Conservation (phyloP, 495 filamentous ascomycete species). For the Penicillium alfredii region DNA sequence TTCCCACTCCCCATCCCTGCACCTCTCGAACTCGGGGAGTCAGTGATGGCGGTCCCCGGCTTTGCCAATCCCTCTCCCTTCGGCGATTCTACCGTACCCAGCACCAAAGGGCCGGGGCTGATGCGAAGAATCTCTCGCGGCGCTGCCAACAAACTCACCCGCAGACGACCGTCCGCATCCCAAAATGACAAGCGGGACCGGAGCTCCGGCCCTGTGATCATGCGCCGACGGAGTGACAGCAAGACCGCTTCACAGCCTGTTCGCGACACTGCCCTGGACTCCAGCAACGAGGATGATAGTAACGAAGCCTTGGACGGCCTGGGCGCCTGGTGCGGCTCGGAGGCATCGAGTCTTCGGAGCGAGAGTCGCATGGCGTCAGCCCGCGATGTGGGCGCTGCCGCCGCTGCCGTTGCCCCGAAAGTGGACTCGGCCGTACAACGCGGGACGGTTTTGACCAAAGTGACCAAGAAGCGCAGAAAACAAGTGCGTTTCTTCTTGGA, state of each 20-base stretch:
- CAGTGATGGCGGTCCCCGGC: slow-evolving; percentile 41
- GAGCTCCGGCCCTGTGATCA: slow-evolving; percentile 81
- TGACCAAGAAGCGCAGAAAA: slow-evolving; percentile 75
- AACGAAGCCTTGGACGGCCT: slow-evolving; percentile 50
- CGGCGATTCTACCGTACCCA: slow-evolving; percentile 49
- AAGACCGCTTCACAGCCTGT: slow-evolving; percentile 57
- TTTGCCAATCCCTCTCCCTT: slow-evolving; percentile 27
- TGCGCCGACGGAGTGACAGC: slow-evolving; percentile 82
- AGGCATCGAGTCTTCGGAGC: slow-evolving; percentile 35
- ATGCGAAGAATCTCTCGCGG: slow-evolving; percentile 63
- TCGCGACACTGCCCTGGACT: slow-evolving; percentile 47
- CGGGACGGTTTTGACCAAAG: slow-evolving; percentile 70
- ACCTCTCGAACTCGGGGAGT: slow-evolving; percentile 51
- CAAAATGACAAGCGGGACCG: slow-evolving; percentile 70
- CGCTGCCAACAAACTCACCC: slow-evolving; percentile 54
- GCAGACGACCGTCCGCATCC: slow-evolving; percentile 66
- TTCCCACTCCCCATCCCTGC: slow-evolving; percentile 33
- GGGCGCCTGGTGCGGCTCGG: slow-evolving; percentile 32
- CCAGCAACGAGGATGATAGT: slow-evolving; percentile 53
- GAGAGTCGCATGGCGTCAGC: slow-evolving; percentile 29
- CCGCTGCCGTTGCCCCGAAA: slow-evolving; percentile 55
- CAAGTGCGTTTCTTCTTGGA: slow-evolving; percentile 72
- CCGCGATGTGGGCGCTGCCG: slow-evolving; percentile 19
- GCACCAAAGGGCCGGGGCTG: slow-evolving; percentile 50
- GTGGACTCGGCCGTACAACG: slow-evolving; percentile 64